Conservation (phyloP, 495 filamentous ascomycete genomes). For the Parathielavia hyrcaniae region DNA sequence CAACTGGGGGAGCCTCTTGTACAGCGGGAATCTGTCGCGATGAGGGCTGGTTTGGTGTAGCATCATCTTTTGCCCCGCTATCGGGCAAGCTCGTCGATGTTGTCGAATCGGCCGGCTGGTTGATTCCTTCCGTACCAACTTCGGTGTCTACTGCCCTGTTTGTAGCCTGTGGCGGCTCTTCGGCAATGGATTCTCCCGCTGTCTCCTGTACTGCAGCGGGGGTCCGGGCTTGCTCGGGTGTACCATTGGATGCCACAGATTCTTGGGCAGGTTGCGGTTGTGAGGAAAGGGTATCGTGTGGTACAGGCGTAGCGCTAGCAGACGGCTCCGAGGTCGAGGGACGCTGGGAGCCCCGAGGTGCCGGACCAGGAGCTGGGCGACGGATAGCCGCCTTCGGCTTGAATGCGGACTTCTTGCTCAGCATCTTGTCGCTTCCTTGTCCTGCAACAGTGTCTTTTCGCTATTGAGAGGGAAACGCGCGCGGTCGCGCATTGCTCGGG, state of each 20-base stretch:
- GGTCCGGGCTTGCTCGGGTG: neutral
- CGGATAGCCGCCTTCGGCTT: conserved; percentile 36
- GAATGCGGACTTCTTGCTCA: conserved; percentile 43
- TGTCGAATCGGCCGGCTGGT: neutral
- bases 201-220: neutral
- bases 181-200: neutral
- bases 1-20: neutral
- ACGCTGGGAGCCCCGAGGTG: conserved; percentile 17
- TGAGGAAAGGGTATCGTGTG: conserved; percentile 10
- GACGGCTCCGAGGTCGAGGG: conserved; percentile 2
- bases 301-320: conserved; percentile 13
- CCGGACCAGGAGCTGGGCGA: conserved; percentile 13
- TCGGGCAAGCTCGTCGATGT: neutral
- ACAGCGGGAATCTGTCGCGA: neutral
- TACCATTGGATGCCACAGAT: neutral
- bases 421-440: conserved; percentile 32
- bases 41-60: neutral
- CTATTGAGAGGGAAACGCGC: conserved; percentile 8
- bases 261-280: conserved; percentile 5
- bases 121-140: neutral
- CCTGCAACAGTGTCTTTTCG: conserved; percentile 15
- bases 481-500: conserved; percentile 8
- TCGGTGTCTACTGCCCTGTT: too few species aligned
- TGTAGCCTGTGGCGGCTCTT: neutral
- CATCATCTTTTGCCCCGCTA: neutral